phyloP scores from a whole-genome alignment of 2,329 filamentous ascomycete species.

The Chaetomiaceae sp. region DNA sequence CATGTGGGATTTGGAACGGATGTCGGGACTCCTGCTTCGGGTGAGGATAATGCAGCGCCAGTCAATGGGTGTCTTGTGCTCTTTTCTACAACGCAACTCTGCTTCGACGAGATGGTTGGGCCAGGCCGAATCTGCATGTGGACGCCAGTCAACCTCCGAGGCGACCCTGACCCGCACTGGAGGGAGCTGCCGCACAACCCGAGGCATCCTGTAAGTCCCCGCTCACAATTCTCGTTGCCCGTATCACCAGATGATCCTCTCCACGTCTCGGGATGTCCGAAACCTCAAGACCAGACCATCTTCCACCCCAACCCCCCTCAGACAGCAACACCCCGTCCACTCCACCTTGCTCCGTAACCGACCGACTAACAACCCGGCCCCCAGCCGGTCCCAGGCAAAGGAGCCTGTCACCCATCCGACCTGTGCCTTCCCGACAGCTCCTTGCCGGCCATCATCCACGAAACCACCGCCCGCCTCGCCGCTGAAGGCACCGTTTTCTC shows the following conservation, averaged over 20 bases:
- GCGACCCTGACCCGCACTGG: too few species aligned
- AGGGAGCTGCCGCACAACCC: too few species aligned
- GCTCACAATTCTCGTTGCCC: too few species aligned
- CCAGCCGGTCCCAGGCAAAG: constrained; percentile 1
- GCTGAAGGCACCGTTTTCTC: neutral
- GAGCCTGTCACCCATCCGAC: neutral
- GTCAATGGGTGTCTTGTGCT: too few species aligned
- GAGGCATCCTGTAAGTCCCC: neutral
- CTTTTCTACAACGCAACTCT: too few species aligned
- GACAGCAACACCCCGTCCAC: neutral
- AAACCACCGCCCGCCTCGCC: neutral
- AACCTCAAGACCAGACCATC: too few species aligned
- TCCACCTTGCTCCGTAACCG: neutral
- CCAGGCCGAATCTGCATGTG: too few species aligned
- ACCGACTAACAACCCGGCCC: neutral
- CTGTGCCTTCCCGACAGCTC: neutral
- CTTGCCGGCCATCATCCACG: neutral
- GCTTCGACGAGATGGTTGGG: too few species aligned
- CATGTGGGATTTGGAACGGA: neutral
- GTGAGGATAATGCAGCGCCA: too few species aligned
- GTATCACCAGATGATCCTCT: too few species aligned
- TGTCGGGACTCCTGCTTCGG: neutral
- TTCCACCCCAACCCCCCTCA: neutral
- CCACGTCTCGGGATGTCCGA: too few species aligned
- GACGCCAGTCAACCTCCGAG: too few species aligned